Base-by-base conservation (phyloP, 2,329 filamentous ascomycete species). In the Chrysosporium queenslandicum region DNA sequence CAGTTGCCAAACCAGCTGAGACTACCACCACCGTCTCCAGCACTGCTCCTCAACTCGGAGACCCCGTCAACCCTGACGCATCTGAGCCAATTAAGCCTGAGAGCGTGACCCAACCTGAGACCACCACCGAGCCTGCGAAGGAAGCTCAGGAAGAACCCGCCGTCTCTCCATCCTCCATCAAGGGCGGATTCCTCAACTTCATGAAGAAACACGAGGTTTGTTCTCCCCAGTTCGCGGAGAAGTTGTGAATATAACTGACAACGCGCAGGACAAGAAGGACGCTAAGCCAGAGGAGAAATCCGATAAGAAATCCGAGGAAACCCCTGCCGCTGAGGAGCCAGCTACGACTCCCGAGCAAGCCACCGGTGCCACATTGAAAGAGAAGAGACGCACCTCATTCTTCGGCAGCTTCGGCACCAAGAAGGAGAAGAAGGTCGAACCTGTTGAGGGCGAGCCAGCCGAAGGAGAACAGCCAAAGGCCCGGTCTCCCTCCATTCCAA, bases 321-420 rank as follows among this genome's bases (percentile, higher is more conserved):
- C 59, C 50, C 48, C 61, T 50, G 60, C 58, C 46, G 16, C 43
- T 11, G 52, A 53, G 20, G 53, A 53, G 27, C 50, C 55, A 27
- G 54, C 57, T 40, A 43, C 53, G 46, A 52, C 48, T 18, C 30
- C 58, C n/a, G 51, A 56, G 18, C 32, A 58, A 43, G 46, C 61
- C 34, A 69, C 74, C 60, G 69, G 71, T 62, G 68, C 69, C 46
- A 65, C 59, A 42, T 54, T 64, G 55, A 72, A 74, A 63, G 68
- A 72, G 57, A 73, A 75, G 68, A 74, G 72, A 58, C 74, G 70
- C 63, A 73, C 70, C 61, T 79, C 75, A 61, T 71, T 73, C 64
- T 80, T 79, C 64, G 73, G 73, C 58, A 75, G 71, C 65, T 72
- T 78, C 53, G 71, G 73, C 54, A 67, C 60, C 54, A 77, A 76